Conservation (phyloP, 2,329 filamentous ascomycete genomes). For the Emergomyces pasteurianus region DNA sequence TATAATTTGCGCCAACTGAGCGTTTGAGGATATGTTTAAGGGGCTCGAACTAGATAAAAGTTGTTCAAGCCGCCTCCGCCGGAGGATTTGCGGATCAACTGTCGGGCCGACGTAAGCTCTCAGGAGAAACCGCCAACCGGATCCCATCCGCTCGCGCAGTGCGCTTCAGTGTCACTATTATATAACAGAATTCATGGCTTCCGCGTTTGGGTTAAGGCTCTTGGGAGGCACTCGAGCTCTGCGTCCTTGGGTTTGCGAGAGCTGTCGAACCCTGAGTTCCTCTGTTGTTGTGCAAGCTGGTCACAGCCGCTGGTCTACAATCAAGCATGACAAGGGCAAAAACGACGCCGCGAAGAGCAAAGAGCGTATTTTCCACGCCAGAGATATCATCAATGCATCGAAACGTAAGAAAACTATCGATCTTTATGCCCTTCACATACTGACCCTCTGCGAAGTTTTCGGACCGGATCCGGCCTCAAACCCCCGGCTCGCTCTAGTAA, state of each 20-base stretch:
- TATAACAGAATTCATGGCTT: constrained; percentile 5
- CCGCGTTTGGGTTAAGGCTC: constrained; percentile 1
- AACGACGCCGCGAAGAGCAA: constrained; percentile 65
- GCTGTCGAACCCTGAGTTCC: constrained; percentile 37
- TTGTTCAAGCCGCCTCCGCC: neutral
- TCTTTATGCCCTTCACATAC: neutral
- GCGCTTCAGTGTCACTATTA: neutral
- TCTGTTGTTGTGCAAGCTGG: constrained; percentile 45
- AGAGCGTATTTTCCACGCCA: constrained; percentile 54
- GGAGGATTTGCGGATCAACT: neutral
- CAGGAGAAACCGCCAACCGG: no score
- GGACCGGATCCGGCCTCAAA: constrained; percentile 65
- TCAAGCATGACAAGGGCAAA: constrained; percentile 86
- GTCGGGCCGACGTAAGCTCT: neutral
- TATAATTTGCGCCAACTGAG: neutral
- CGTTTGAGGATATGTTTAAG: neutral
- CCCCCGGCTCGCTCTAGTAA: constrained; percentile 58
- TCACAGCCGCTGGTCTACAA: constrained; percentile 92
- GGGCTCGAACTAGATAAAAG: neutral
- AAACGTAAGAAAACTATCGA: constrained; percentile 44
- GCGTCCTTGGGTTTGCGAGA: constrained; percentile 11
- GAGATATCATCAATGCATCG: constrained; percentile 62
- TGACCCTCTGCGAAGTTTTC: constrained; percentile 43
- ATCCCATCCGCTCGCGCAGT: neutral
- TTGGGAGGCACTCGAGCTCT: neutral